These are phyloP conservation scores for Ceraceosorus guamensis DNA, from an alignment of 1,284 basidiomycete genomes.

Conservation along the genomic window DNA sequence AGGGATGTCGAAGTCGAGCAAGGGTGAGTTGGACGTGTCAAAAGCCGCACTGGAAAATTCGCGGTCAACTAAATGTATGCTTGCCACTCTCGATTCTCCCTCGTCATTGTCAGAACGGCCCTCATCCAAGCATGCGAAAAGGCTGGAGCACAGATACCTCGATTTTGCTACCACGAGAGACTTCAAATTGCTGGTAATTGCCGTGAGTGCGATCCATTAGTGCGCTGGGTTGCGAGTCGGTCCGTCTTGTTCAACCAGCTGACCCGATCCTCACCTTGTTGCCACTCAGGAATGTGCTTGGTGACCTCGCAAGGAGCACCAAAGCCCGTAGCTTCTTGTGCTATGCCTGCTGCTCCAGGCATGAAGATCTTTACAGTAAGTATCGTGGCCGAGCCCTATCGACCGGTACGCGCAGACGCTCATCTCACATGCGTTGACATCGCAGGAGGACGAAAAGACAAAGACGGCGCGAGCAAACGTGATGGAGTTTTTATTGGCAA, in stretches of 20 bases:
- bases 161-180: constrained; percentile 91
- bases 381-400: too few relatives aligned
- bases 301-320: constrained; percentile 91
- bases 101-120: constrained; percentile 47
- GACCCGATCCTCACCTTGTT: constrained; percentile 5
- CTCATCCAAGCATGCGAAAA: constrained; percentile 84
- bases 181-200: constrained; percentile 42
- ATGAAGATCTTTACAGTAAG: constrained; percentile 76
- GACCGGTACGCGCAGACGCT: too few relatives aligned
- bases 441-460: too few relatives aligned
- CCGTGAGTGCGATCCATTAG: background rate
- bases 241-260: too few relatives aligned
- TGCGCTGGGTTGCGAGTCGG: background rate
- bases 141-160: constrained; percentile 47
- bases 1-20: constrained; percentile 47
- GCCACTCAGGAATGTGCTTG: constrained; percentile 60
- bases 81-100: background rate
- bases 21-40: constrained; percentile 19
- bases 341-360: constrained; percentile 96
- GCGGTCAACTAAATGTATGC: constrained; percentile 1
- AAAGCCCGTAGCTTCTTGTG: constrained; percentile 69
- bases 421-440: too few relatives aligned
- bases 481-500: constrained; percentile 91
- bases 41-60: background rate
- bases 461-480: constrained; percentile 66